Conservation (phyloP, 2,329 filamentous ascomycete genomes). For the Colletotrichum orchidophilum region DNA sequence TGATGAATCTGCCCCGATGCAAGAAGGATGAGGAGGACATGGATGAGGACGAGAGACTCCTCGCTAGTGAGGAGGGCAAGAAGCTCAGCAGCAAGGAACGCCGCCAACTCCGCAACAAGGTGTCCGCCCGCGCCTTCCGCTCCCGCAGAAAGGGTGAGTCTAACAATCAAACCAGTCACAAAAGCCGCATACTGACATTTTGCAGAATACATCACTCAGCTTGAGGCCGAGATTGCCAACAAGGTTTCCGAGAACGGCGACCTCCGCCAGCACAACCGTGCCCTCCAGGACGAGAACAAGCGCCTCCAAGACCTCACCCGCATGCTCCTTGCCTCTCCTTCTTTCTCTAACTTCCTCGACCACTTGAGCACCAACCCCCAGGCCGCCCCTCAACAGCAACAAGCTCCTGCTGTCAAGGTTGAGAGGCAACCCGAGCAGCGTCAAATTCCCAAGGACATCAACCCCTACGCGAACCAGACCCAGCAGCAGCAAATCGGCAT, state of each 20-base stretch:
- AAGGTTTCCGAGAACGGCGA: slow-evolving; percentile 87
- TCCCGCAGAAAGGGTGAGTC: slow-evolving; percentile 94
- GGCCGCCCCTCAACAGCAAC: slow-evolving; percentile 50
- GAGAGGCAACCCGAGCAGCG: slow-evolving; percentile 33
- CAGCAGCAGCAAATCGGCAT: slow-evolving; percentile 78
- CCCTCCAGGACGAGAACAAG: slow-evolving; percentile 85
- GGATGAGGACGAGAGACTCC: slow-evolving; percentile 94
- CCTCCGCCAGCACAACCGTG: slow-evolving; percentile 81
- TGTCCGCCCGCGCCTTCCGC: slow-evolving; percentile 96
- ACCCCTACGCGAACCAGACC: slow-evolving; percentile 64
- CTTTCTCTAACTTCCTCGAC: slow-evolving; percentile 84
- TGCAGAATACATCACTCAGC: slow-evolving; percentile 93
- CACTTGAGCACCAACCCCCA: slow-evolving; percentile 71
- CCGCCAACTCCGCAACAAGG: slow-evolving; percentile 97
- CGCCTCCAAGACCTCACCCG: slow-evolving; percentile 81
- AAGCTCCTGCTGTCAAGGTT: slow-evolving; percentile 46
- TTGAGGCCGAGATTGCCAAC: slow-evolving; percentile 86
- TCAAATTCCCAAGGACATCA: slow-evolving; percentile 72
- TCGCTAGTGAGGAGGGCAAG: slow-evolving; percentile 98
- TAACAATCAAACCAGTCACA: too few relatives aligned
- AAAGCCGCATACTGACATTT: slow-evolving; percentile 32
- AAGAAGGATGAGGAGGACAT: slow-evolving; percentile 98
- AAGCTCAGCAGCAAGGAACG: slow-evolving; percentile 98
- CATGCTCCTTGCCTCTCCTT: slow-evolving; percentile 81
- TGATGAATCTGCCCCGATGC: slow-evolving; percentile 75